Evolutionary conservation across 1,284 basidiomycete genomes (phyloP).

Genomic region (Megacollybia platyphylla): DNA sequence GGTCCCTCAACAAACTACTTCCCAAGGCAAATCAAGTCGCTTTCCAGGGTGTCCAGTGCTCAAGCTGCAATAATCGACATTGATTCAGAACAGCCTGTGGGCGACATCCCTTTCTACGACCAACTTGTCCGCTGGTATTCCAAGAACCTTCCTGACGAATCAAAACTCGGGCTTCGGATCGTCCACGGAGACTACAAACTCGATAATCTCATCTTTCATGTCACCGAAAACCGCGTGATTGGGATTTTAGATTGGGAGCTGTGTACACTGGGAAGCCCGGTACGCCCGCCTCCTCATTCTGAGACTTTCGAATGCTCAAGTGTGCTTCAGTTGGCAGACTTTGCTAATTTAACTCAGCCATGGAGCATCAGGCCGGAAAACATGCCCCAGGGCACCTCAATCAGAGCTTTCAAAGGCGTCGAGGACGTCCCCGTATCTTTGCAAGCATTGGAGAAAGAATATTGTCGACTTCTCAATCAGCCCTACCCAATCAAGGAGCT

Average conservation of each 20-base stretch:
- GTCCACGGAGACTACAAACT: conserved; percentile 97
- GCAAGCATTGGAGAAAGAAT: conserved; percentile 66
- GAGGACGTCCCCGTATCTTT: conserved; percentile 52
- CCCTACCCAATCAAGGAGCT: conserved; percentile 67
- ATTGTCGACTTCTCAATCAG: conserved; percentile 47
- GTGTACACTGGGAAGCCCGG: conserved; percentile 82
- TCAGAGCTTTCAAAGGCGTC: conserved; percentile 54
- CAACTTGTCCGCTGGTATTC: conserved; percentile 73
- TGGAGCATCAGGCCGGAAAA: conserved; percentile 55
- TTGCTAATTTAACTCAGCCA: conserved; percentile 82
- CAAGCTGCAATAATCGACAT: conserved; percentile 58
- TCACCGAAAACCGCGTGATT: conserved; percentile 83
- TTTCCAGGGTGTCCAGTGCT: conserved; percentile 60
- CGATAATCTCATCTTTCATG: conserved; percentile 92
- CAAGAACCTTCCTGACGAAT: conserved; percentile 61
- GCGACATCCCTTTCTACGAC: conserved; percentile 61
- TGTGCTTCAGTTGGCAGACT: conserved; percentile 64
- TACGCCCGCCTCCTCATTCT: conserved; percentile 20
- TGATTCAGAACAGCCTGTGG: conserved; percentile 45
- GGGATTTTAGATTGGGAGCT: conserved; percentile 96
- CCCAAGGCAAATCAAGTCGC: conserved; percentile 82
- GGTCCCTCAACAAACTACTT: conserved; percentile 78
- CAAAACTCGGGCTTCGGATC: conserved; percentile 59
- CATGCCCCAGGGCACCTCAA: conserved; percentile 14
- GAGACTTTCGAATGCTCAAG: neutral